Evolutionary conservation across 2,329 filamentous ascomycete species (phyloP).

Genomic region (Botryotinia calthae): DNA sequence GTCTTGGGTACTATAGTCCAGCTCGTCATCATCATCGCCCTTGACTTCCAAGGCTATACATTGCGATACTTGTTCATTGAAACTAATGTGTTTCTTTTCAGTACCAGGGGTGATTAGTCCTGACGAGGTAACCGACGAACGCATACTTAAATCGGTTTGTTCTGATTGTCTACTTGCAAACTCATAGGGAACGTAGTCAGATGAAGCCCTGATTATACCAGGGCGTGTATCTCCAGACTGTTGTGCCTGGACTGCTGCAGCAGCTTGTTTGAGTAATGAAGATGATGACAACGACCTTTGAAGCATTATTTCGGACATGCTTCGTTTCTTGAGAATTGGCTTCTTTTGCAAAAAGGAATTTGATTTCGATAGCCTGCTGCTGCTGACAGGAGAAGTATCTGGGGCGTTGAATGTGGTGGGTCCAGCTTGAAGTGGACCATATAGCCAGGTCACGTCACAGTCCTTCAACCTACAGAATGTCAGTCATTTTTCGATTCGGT

Average conservation of each 20-base stretch:
- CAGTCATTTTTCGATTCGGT: slow-evolving; percentile 41
- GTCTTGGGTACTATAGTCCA: slow-evolving; percentile 36
- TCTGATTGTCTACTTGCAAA: slow-evolving; percentile 46
- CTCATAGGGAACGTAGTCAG: slow-evolving; percentile 66
- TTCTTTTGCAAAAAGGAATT: slow-evolving; percentile 59
- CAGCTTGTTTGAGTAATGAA: slow-evolving; percentile 72
- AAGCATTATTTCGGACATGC: slow-evolving; percentile 90
- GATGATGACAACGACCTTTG: slow-evolving; percentile 82
- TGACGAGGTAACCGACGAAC: slow-evolving; percentile 68
- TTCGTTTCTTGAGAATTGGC: slow-evolving; percentile 87
- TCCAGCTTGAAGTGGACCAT: slow-evolving; percentile 81
- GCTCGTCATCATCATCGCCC: slow-evolving; percentile 69
- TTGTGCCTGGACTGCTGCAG: slow-evolving; percentile 27
- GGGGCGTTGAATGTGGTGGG: slow-evolving; percentile 48
- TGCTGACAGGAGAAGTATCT: slow-evolving; percentile 45
- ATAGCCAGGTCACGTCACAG: slow-evolving; percentile 49
- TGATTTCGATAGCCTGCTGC: slow-evolving; percentile 55
- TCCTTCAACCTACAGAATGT: slow-evolving; percentile 39
- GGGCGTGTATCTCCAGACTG: slow-evolving; percentile 17
- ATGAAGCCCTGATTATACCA: slow-evolving; percentile 42
- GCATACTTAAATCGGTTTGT: slow-evolving; percentile 46
- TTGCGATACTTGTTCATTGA: slow-evolving; percentile 93
- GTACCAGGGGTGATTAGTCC: slow-evolving; percentile 59
- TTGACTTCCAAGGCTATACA: slow-evolving; percentile 92
- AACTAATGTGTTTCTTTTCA: slow-evolving; percentile 87